Percentiles rank a stretch among this genome's conserved stretches.
Evolutionary conservation across 1,284 basidiomycete genomes (phyloP).

Genomic region (Leccinum pseudoinsigne): DNA sequence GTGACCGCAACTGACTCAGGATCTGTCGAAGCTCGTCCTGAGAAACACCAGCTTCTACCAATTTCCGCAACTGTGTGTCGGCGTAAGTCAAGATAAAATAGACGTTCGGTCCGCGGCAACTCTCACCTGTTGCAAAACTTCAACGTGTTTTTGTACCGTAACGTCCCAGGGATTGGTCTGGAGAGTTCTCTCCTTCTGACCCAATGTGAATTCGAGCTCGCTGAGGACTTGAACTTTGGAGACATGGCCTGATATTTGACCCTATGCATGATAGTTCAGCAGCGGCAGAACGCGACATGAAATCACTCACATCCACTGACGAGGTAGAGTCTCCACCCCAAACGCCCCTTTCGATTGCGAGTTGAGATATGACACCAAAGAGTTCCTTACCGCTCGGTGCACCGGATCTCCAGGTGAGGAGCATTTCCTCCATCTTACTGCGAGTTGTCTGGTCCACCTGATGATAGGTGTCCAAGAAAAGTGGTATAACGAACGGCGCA

Average conservation of each 20-base stretch:
- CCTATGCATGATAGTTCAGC: constrained; percentile 15
- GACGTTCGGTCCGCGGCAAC: neutral
- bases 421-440: constrained; percentile 95
- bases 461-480: constrained; percentile 85
- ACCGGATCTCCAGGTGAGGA: constrained; percentile 88
- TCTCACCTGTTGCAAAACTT: constrained; percentile 72
- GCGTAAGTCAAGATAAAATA: constrained; percentile 11
- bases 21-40: constrained; percentile 82
- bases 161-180: constrained; percentile 69
- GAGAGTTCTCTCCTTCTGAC: constrained; percentile 69
- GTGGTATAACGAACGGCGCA: constrained; percentile 69
- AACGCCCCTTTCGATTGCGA: constrained; percentile 74
- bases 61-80: constrained; percentile 60
- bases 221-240: constrained; percentile 76
- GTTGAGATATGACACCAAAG: constrained; percentile 75
- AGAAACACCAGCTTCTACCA: constrained; percentile 80
- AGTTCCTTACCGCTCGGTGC: constrained; percentile 79
- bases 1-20: constrained; percentile 67
- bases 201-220: constrained; percentile 76
- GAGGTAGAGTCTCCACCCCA: constrained; percentile 61
- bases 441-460: constrained; percentile 82
- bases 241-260: constrained; percentile 44
- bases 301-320: constrained; percentile 34
- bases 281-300: neutral
- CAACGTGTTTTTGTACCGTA: constrained; percentile 62